Evolutionary conservation across 2,329 filamentous ascomycete genomes (phyloP).

Genomic region (Mariannaea sp.): DNA sequence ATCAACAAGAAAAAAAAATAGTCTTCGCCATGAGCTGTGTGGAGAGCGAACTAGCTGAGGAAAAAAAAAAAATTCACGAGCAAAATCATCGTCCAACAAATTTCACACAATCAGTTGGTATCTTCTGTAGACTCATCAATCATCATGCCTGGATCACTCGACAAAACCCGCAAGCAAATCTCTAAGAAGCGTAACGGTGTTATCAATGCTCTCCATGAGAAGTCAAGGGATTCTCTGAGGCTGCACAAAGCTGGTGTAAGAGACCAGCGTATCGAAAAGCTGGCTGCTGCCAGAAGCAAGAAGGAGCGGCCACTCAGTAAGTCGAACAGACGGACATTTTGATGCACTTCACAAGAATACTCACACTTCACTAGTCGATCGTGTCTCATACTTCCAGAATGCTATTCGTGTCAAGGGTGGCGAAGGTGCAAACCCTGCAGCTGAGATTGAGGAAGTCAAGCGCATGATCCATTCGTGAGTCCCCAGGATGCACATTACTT

Average conservation of each 20-base stretch:
- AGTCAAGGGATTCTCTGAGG: slow-evolving; percentile 83
- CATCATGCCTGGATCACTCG: slow-evolving; percentile 74
- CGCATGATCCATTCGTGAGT: slow-evolving; percentile 64
- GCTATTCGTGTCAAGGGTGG: slow-evolving; percentile 49
- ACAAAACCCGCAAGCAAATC: slow-evolving; percentile 88
- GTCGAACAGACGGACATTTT: slow-evolving; percentile 27
- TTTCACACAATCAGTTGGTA: slow-evolving; percentile 12
- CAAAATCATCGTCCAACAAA: slow-evolving; percentile 4
- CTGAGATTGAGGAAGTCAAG: slow-evolving; percentile 63
- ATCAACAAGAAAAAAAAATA: no score
- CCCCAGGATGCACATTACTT: background rate
- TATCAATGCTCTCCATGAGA: slow-evolving; percentile 79
- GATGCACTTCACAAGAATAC: background rate
- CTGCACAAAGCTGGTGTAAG: slow-evolving; percentile 78
- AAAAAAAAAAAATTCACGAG: slow-evolving; percentile 25
- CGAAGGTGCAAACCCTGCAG: slow-evolving; percentile 56
- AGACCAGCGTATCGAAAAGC: slow-evolving; percentile 79
- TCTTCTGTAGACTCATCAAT: background rate
- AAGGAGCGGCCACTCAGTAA: slow-evolving; percentile 75
- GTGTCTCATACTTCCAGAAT: slow-evolving; percentile 69
- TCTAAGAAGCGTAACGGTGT: slow-evolving; percentile 81
- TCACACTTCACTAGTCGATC: slow-evolving; percentile 40
- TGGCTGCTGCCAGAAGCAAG: slow-evolving; percentile 71
- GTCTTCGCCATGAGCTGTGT: slow-evolving; percentile 1
- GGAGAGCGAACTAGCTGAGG: slow-evolving; percentile 21